A percentile compares a stretch with the other conserved stretches of the same genome.
Evolutionary conservation across 768 basidiomycete genomes (phyloP).

Genomic region (Psilocybe sp.): DNA sequence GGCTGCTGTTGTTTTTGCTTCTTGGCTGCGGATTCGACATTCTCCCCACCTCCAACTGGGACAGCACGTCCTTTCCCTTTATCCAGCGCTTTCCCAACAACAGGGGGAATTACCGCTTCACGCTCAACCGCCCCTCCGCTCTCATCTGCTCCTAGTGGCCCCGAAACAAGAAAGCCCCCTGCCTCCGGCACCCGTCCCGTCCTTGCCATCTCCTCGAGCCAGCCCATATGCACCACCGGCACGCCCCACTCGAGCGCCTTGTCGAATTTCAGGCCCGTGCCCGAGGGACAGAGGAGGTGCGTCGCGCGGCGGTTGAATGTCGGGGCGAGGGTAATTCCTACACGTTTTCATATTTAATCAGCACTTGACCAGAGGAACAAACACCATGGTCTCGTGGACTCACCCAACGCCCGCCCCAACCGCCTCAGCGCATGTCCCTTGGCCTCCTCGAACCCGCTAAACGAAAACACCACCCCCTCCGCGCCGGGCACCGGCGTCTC

Average conservation of each 20-base stretch:
- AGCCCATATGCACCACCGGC: constrained; percentile 66
- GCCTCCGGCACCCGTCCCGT: constrained; percentile 45
- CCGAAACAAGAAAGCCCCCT: constrained; percentile 29
- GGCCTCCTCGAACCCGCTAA: constrained; percentile 60
- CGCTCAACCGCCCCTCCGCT: constrained; percentile 6
- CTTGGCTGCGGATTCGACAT: background rate
- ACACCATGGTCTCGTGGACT: constrained; percentile 50
- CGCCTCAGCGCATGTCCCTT: constrained; percentile 65
- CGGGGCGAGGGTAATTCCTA: constrained; percentile 54
- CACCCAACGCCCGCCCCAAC: constrained; percentile 48
- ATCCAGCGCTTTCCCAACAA: constrained; percentile 22
- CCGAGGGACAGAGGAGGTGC: constrained; percentile 77
- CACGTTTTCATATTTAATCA: background rate
- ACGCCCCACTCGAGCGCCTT: constrained; percentile 80
- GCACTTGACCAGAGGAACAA: background rate
- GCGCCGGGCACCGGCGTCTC: constrained; percentile 58
- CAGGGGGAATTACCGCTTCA: background rate
- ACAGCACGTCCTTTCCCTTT: constrained; percentile 8
- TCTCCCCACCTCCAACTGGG: no score
- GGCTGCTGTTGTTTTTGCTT: constrained; percentile 9
- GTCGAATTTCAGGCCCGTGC: constrained; percentile 68
- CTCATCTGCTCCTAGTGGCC: constrained; percentile 2
- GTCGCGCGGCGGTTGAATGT: constrained; percentile 70
- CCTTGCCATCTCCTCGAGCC: constrained; percentile 61
- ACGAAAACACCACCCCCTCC: constrained; percentile 8